phyloP scores from a whole-genome alignment of 2,329 filamentous ascomycete genomes.

The Canariomyces notabilis region DNA sequence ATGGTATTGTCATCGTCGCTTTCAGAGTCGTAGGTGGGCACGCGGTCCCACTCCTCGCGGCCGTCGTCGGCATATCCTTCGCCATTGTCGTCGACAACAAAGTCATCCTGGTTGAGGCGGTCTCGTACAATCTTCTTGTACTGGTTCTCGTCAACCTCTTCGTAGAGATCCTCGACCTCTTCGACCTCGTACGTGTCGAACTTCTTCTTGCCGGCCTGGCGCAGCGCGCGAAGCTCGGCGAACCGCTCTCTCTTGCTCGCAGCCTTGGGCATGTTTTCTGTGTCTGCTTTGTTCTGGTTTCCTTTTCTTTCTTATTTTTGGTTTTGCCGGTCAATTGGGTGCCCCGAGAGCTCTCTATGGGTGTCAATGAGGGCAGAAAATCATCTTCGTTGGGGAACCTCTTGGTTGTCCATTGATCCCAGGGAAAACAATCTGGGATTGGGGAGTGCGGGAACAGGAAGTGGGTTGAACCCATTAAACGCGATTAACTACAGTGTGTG shows the following conservation, averaged over 20 bases:
- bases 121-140: constrained; percentile 95
- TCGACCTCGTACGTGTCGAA: constrained; percentile 82
- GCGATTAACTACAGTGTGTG: not conserved
- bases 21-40: constrained; percentile 63
- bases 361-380: not conserved
- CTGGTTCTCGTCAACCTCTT: constrained; percentile 92
- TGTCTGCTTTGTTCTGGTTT: not conserved
- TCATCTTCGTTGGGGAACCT: too few relatives aligned
- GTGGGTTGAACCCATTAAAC: constrained; percentile 11
- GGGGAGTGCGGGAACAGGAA: not conserved
- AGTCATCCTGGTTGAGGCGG: constrained; percentile 89
- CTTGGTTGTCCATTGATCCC: too few relatives aligned
- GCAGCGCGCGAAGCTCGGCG: constrained; percentile 78
- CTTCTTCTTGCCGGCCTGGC: constrained; percentile 85
- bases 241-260: constrained; percentile 47
- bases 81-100: constrained; percentile 97
- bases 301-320: not conserved
- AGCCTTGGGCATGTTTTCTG: constrained; percentile 38
- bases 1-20: constrained; percentile 69
- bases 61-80: constrained; percentile 96
- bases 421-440: not conserved
- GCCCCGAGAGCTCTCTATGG: not conserved
- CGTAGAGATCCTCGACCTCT: constrained; percentile 81
- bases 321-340: not conserved
- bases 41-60: constrained; percentile 85